Conservation (phyloP, 1,284 basidiomycete species). For the Rhodofomes roseus region DNA sequence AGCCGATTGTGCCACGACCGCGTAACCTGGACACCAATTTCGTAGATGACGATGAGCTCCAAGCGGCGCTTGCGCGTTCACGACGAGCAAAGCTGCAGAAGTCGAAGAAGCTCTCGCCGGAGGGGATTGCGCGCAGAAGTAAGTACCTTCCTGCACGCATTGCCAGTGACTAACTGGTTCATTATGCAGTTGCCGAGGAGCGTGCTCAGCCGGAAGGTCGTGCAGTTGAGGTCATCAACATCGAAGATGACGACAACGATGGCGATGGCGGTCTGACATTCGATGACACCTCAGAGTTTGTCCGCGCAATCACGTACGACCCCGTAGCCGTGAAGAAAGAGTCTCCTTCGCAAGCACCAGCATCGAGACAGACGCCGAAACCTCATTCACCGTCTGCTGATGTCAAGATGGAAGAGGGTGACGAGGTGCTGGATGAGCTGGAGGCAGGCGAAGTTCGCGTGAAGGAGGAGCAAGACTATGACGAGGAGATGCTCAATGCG, state of each 20-base stretch:
- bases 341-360: slow-evolving; percentile 34
- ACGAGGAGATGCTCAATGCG: slow-evolving; percentile 69
- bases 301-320: slow-evolving; percentile 80
- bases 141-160: slow-evolving; percentile 25
- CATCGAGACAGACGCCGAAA: slow-evolving; percentile 33
- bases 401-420: slow-evolving; percentile 55
- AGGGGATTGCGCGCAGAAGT: slow-evolving; percentile 84
- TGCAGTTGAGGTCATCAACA: slow-evolving; percentile 44
- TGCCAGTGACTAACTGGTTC: slow-evolving; percentile 3
- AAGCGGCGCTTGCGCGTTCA: slow-evolving; percentile 86
- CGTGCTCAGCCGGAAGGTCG: slow-evolving; percentile 49
- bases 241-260: slow-evolving; percentile 54
- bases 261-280: slow-evolving; percentile 73
- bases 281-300: slow-evolving; percentile 97
- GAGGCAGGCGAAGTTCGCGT: slow-evolving; percentile 77
- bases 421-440: slow-evolving; percentile 66
- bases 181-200: slow-evolving; percentile 60
- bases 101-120: slow-evolving; percentile 75
- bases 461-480: slow-evolving; percentile 74
- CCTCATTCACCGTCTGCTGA: slow-evolving; percentile 46
- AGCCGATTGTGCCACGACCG: slow-evolving; percentile 54
- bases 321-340: slow-evolving; percentile 51
- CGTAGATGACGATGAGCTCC: slow-evolving; percentile 97
- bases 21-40: slow-evolving; percentile 83
- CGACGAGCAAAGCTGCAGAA: slow-evolving; percentile 81